phyloP scores from a whole-genome alignment of 805 yeast genomes.

The Cyberlindnera subsufficiens region DNA sequence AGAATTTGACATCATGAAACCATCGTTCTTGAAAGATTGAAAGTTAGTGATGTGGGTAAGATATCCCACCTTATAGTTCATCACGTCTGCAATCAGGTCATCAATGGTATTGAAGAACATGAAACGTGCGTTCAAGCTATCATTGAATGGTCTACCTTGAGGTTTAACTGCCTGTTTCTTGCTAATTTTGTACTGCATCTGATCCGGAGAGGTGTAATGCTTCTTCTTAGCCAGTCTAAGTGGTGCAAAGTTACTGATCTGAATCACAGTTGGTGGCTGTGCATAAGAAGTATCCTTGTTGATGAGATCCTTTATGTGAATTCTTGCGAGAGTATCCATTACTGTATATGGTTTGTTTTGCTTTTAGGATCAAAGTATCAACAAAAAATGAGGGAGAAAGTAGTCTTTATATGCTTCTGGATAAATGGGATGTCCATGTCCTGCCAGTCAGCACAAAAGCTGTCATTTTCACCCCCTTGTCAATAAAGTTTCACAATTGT shows the following conservation, averaged over 20 bases:
- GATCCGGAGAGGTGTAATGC: conserved; percentile 12
- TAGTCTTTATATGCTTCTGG: too few species aligned
- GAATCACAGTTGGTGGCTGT: conserved; percentile 20
- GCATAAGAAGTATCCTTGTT: not conserved
- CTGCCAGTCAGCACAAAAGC: too few species aligned
- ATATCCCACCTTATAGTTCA: conserved; percentile 10
- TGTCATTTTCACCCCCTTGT: not conserved
- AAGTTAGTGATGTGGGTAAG: conserved; percentile 11
- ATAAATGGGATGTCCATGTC: too few species aligned
- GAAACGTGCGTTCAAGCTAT: conserved; percentile 21
- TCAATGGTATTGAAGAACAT: conserved; percentile 20
- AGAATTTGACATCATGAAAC: conserved; percentile 8
- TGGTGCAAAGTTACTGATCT: conserved; percentile 16
- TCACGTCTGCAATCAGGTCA: conserved; percentile 17
- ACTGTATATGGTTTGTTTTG: not conserved
- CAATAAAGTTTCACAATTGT: not conserved
- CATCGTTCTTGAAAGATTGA: conserved; percentile 6
- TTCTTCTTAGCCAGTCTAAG: conserved; percentile 24
- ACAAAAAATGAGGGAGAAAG: too few species aligned
- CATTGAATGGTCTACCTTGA: conserved; percentile 26
- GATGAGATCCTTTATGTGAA: conserved; percentile 3
- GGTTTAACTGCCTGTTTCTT: conserved; percentile 9
- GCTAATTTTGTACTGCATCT: conserved; percentile 4
- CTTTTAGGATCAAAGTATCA: too few species aligned
- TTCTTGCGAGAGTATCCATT: conserved; percentile 8